Evolutionary conservation across 2,329 filamentous ascomycete genomes (phyloP).

Genomic region (Pseudomassariella vexata): DNA sequence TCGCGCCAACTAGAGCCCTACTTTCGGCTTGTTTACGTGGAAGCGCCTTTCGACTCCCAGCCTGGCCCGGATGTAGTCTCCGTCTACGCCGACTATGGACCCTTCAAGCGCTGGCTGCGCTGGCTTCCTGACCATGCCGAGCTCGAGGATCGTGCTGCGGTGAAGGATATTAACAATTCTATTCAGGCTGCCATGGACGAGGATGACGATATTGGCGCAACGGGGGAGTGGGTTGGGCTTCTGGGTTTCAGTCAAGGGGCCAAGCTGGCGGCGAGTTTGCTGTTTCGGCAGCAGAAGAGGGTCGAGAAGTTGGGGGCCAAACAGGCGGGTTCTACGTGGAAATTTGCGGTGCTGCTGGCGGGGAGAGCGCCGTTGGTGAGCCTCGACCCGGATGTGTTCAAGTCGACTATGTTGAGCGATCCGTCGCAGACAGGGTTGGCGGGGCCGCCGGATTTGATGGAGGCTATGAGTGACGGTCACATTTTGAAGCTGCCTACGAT

Average conservation of each 20-base stretch:
- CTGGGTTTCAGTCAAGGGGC: conserved; percentile 65
- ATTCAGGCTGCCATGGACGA: conserved; percentile 41
- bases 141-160: conserved; percentile 38
- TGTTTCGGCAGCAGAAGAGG: conserved; percentile 56
- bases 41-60: conserved; percentile 60
- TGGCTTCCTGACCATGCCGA: conserved; percentile 52
- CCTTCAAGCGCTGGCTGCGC: conserved; percentile 58
- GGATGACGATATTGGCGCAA: conserved; percentile 43
- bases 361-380: conserved; percentile 55
- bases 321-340: conserved; percentile 29
- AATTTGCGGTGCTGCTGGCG: conserved; percentile 57
- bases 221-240: conserved; percentile 53
- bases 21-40: conserved; percentile 68
- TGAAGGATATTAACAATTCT: conserved; percentile 32
- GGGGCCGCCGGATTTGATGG: conserved; percentile 34
- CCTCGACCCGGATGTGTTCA: conserved; percentile 32
- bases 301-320: conserved; percentile 26
- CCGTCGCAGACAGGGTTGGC: conserved; percentile 28
- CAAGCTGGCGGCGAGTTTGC: conserved; percentile 53
- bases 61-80: conserved; percentile 57
- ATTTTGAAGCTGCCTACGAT: conserved; percentile 53
- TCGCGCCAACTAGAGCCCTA: conserved; percentile 37
- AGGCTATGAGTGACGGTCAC: conserved; percentile 34
- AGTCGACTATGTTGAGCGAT: conserved; percentile 19
- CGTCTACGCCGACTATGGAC: conserved; percentile 61